These are phyloP conservation scores for Prunus yedoensis DNA, from an alignment of 331 rosid species.

Conservation along the genomic window DNA sequence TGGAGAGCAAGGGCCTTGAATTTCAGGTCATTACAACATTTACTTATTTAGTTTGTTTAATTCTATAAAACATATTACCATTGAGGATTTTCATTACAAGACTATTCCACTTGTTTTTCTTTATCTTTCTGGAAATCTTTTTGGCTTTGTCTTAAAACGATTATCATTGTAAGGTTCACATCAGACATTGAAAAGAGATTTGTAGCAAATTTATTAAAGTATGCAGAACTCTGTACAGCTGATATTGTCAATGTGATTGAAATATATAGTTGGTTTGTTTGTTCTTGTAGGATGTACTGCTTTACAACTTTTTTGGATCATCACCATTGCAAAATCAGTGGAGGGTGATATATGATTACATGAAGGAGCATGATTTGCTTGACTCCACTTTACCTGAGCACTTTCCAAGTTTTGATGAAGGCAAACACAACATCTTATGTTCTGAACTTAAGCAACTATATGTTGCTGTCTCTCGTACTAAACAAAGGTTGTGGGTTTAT, in stretches of 20 bases:
- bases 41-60: no score
- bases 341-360: constrained; percentile 68
- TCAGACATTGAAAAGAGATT: no score
- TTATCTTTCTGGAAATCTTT: no score
- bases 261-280: no score
- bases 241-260: not conserved
- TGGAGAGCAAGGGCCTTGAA: constrained; percentile 83
- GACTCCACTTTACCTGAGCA: constrained; percentile 7
- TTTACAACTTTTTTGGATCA: constrained; percentile 66
- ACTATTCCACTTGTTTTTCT: no score
- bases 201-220: not conserved
- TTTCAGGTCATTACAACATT: constrained; percentile 53
- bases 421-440: constrained; percentile 53
- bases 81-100: not conserved
- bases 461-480: constrained; percentile 68
- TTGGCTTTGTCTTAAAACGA: no score
- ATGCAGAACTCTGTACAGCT: no score
- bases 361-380: constrained; percentile 54
- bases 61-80: no score
- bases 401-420: constrained; percentile 7
- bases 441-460: constrained; percentile 68
- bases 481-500: constrained; percentile 73
- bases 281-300: no score
- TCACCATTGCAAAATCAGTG: constrained; percentile 23
- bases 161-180: no score